Evolutionary conservation across 495 filamentous ascomycete species (phyloP).

Genomic region (Trypethelium eluteriae): DNA sequence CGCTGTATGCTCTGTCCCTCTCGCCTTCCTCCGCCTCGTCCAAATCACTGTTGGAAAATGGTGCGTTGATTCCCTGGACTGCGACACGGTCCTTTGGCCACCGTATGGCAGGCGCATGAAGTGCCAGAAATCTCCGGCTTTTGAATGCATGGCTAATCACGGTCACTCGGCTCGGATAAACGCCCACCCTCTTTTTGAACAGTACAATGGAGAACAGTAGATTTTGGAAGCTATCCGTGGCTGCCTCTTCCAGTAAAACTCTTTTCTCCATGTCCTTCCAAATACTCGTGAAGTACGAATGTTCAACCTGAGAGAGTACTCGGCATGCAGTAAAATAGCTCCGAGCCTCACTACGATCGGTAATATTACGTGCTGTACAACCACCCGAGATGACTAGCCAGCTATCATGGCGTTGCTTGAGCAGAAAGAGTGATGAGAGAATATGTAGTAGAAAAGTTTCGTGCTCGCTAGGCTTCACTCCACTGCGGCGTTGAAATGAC

Average conservation of each 20-base stretch:
- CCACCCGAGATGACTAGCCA: slow-evolving; percentile 34
- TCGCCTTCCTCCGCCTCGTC: slow-evolving; percentile 25
- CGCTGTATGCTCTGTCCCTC: slow-evolving; percentile 21
- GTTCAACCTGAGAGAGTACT: background rate
- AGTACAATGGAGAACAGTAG: slow-evolving; percentile 35
- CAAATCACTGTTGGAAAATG: slow-evolving; percentile 27
- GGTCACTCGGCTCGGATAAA: slow-evolving; percentile 28
- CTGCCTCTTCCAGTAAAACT: slow-evolving; percentile 29
- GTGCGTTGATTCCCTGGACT: slow-evolving; percentile 34
- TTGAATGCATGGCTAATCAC: slow-evolving; percentile 39
- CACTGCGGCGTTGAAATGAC: slow-evolving; percentile 31
- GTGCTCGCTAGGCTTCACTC: slow-evolving; percentile 31
- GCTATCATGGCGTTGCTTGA: slow-evolving; percentile 12
- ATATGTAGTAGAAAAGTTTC: slow-evolving; percentile 34
- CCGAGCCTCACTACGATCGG: slow-evolving; percentile 28
- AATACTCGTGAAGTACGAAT: background rate
- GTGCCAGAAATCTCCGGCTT: slow-evolving; percentile 28
- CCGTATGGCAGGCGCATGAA: slow-evolving; percentile 32
- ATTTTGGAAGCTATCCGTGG: slow-evolving; percentile 39
- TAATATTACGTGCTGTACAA: slow-evolving; percentile 19
- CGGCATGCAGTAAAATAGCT: slow-evolving; percentile 28
- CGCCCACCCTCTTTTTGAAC: slow-evolving; percentile 27
- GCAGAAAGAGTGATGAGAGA: slow-evolving; percentile 18
- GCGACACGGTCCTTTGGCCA: slow-evolving; percentile 30
- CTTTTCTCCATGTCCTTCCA: slow-evolving; percentile 12